Percentiles rank a stretch among this genome's conserved stretches.
phyloP scores from a whole-genome alignment of 2,329 filamentous ascomycete species.

The Pezizomycotina sp. region DNA sequence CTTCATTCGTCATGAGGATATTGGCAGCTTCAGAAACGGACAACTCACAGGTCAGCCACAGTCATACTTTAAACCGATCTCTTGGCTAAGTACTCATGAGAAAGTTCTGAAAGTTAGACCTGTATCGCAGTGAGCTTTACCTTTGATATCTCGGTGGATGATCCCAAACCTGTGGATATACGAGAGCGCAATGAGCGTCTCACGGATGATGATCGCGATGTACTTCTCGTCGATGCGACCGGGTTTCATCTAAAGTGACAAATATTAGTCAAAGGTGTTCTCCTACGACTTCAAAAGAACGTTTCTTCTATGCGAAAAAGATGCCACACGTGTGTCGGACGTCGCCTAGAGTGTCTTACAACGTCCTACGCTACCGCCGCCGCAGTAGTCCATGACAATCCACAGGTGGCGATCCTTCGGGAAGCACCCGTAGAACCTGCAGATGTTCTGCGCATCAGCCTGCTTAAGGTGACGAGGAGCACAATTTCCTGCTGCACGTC shows the following conservation, averaged over 20 bases:
- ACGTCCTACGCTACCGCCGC: conserved; percentile 65
- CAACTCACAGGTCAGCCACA: neutral
- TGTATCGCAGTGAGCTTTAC: conserved; percentile 26
- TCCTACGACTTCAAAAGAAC: conserved; percentile 31
- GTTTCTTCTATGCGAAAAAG: too few species aligned
- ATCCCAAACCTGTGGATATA: conserved; percentile 55
- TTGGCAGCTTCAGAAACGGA: conserved; percentile 40
- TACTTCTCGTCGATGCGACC: conserved; percentile 53
- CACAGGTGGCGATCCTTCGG: conserved; percentile 66
- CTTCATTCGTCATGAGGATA: conserved; percentile 60
- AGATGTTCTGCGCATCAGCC: conserved; percentile 61
- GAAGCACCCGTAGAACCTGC: conserved; percentile 62
- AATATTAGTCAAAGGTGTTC: conserved; percentile 14
- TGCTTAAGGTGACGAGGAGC: conserved; percentile 55
- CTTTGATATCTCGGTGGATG: conserved; percentile 56
- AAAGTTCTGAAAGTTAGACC: neutral
- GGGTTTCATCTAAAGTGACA: conserved; percentile 43
- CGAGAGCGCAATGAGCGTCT: conserved; percentile 47
- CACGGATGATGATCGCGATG: conserved; percentile 50
- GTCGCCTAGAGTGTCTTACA: too few species aligned
- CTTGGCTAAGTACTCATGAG: too few species aligned
- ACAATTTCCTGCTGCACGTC: conserved; percentile 54
- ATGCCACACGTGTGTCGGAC: too few species aligned
- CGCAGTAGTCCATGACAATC: conserved; percentile 78
- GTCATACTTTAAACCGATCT: too few species aligned